phyloP scores from a whole-genome alignment of 2,329 filamentous ascomycete genomes.

The Ceratocystis cacaofunesta region DNA sequence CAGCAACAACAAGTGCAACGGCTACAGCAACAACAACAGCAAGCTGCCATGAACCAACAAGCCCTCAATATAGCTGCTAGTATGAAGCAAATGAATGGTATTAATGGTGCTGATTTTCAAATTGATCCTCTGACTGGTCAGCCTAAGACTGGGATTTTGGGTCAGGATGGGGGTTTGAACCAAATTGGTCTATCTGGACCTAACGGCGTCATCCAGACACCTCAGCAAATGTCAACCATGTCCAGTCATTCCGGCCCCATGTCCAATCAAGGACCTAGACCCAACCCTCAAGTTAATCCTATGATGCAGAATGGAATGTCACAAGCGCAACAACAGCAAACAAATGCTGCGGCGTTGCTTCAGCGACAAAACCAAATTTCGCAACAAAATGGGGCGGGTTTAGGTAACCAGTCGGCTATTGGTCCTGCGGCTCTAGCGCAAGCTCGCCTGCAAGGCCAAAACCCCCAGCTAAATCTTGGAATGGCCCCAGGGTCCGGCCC shows the following conservation, averaged over 20 bases:
- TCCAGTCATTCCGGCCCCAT: constrained; percentile 1
- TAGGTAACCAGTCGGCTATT: constrained; percentile 20
- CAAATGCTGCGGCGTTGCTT: background rate
- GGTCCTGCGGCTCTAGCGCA: background rate
- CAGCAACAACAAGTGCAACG: constrained; percentile 21
- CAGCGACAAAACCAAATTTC: constrained; percentile 4
- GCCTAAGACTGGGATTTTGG: background rate
- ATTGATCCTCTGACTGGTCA: background rate
- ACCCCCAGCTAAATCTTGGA: background rate
- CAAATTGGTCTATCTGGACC: constrained; percentile 8
- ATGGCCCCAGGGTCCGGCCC: constrained; percentile 18
- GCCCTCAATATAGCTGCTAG: constrained; percentile 28
- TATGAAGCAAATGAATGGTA: constrained; percentile 34
- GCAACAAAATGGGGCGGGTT: constrained; percentile 19
- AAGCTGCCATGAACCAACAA: constrained; percentile 26
- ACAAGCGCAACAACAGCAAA: constrained; percentile 1
- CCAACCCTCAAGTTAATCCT: background rate
- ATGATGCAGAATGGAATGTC: constrained; percentile 6
- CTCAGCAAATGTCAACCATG: constrained; percentile 8
- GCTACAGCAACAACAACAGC: constrained; percentile 23
- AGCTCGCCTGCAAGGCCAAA: constrained; percentile 3
- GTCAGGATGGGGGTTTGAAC: background rate
- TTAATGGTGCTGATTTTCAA: constrained; percentile 26
- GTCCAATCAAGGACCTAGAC: background rate
- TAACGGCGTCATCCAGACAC: background rate